Evolutionary conservation across 106 monocot genomes (phyloP), one percentile per base, ranked within the genome.

Genomic region (Apostasia shenzhenica): DNA sequence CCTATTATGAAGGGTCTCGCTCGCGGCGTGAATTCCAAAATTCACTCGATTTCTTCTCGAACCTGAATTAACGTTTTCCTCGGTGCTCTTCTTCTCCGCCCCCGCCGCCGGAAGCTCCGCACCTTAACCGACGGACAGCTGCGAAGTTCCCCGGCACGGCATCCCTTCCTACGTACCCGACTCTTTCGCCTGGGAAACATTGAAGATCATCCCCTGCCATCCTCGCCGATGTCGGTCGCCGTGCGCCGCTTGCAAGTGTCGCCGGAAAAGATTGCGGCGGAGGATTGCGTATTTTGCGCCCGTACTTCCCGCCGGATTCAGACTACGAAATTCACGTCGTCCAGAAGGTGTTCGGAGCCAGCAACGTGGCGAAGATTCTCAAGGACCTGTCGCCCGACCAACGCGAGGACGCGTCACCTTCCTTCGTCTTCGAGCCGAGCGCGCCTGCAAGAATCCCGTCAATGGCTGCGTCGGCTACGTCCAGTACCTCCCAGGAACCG

Each of bases 241-340:
- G 68, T 94, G 93, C 73, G 93, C 93, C 8, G 93, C 93, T 45
- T 90, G 93, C 82, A 94, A 94, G 73, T 84, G 84, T 65, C 76
- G 87, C 6, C 79, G 93, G 49, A 84, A 87, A 48, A 94, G 90
- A 78, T 94, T n/a, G n/a, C 90, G 82, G 81, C 83, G 41, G 77
- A 70, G 12, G 84, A 81, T 4, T 94, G 93, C 78, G 78, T 89
- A 2, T 94, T 90, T 75, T n/a, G n/a, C 79, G 86, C 11, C 93
- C 89, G 4, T 93, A 93, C 77, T 93, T 93, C 73, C 93, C 93
- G 40, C 82, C 89, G 13, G 93, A 93, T n/a, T 75, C 73, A 93
- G 60, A 86, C 83, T 2, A 44, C 67, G 54, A 86, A 80, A 55
- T 93, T 93, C 75, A 68, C 8, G 72, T 71, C 62, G 93, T 93